Evolutionary conservation across 2,329 filamentous ascomycete genomes (phyloP).

Genomic region (Diaporthe citri): DNA sequence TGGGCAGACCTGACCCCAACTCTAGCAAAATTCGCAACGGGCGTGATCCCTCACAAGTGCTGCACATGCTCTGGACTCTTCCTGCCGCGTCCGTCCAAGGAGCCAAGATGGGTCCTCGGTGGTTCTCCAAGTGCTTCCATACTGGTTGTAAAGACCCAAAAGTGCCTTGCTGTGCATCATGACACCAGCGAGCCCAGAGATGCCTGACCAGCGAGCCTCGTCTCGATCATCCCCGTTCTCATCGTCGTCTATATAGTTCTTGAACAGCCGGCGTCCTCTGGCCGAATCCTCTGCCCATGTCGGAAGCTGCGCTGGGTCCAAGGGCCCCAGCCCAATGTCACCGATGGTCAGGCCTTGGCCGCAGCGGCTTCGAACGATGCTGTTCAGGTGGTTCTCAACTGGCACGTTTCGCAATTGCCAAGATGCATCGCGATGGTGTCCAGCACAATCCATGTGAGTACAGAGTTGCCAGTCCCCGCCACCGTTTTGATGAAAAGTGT

Average conservation of each 20-base stretch:
- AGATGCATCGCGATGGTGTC: neutral
- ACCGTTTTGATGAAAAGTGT: constrained; percentile 8
- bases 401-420: neutral
- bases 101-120: constrained; percentile 3
- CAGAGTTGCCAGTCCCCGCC: neutral
- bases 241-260: neutral
- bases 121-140: neutral
- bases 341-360: neutral
- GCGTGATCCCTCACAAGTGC: neutral
- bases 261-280: neutral
- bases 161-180: neutral
- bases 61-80: neutral
- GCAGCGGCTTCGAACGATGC: constrained; percentile 6
- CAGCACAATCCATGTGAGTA: neutral
- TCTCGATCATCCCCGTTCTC: neutral
- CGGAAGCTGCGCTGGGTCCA: constrained; percentile 14
- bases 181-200: neutral
- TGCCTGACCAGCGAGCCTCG: constrained; percentile 5
- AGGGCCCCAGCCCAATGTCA: constrained; percentile 17
- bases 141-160: neutral
- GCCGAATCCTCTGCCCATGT: neutral
- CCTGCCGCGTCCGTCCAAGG: constrained; percentile 21
- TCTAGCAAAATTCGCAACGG: constrained; percentile 11
- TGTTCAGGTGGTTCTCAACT: constrained; percentile 3
- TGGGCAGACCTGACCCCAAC: neutral